These are phyloP conservation scores for Phytopythium helicoides DNA, from an alignment of 352 stramenopile species.

Conservation along the genomic window DNA sequence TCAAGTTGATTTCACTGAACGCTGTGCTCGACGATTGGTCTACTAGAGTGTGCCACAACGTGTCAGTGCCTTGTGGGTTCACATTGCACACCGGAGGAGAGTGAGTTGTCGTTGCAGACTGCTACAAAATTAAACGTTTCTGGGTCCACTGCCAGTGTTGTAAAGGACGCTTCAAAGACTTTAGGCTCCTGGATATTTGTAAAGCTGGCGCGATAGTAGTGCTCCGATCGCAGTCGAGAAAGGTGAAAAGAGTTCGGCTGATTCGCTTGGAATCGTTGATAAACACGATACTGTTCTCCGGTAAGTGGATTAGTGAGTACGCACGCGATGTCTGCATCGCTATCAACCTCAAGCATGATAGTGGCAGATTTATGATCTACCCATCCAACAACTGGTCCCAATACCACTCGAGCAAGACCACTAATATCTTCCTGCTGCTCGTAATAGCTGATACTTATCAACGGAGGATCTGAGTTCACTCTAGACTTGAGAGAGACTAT, in stretches of 20 bases:
- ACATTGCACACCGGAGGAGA: constrained; percentile 2
- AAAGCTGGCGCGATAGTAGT: constrained; percentile 58
- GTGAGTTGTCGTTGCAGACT: constrained; percentile 24
- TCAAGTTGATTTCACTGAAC: constrained; percentile 43
- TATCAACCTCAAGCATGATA: constrained; percentile 69
- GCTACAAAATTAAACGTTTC: constrained; percentile 36
- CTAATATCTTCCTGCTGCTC: constrained; percentile 14
- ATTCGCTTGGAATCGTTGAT: constrained; percentile 46
- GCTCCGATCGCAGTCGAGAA: constrained; percentile 50
- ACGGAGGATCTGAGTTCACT: not conserved
- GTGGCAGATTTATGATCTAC: constrained; percentile 54
- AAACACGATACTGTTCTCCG: constrained; percentile 30
- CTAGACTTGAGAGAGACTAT: constrained; percentile 10
- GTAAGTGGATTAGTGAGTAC: constrained; percentile 51
- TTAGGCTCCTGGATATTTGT: constrained; percentile 38
- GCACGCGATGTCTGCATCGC: constrained; percentile 48
- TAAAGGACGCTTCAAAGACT: constrained; percentile 44
- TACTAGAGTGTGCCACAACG: constrained; percentile 31
- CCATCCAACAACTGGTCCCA: constrained; percentile 71
- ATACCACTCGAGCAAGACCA: constrained; percentile 30
- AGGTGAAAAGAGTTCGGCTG: constrained; percentile 62
- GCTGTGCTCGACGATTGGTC: constrained; percentile 24
- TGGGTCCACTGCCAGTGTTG: constrained; percentile 27
- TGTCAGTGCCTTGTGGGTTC: not conserved
- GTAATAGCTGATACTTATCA: constrained; percentile 11